These are phyloP conservation scores for Populus davidiana DNA, from an alignment of 345 rosid species.

Conservation along the genomic window DNA sequence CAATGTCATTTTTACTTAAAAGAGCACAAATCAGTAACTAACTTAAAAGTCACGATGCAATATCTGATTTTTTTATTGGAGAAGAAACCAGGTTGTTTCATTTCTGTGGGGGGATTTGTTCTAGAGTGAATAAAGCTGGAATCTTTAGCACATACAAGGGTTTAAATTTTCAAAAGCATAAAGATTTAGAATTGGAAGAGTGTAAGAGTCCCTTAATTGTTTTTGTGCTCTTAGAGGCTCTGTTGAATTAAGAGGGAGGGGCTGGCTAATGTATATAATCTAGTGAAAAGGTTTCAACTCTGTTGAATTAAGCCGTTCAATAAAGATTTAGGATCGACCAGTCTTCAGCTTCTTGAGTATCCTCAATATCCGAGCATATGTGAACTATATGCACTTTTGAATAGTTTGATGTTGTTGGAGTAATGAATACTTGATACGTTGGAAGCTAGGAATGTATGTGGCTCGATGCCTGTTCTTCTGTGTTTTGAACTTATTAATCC, in stretches of 20 bases:
- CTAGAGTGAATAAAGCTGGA: neutral
- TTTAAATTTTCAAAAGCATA: neutral
- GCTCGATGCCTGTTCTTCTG: neutral
- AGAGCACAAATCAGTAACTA: neutral
- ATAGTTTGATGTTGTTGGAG: neutral
- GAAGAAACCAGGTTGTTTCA: neutral
- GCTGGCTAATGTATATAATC: no score
- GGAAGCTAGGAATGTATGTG: neutral
- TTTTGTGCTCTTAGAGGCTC: neutral
- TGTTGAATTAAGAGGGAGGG: neutral
- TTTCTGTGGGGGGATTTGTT: neutral
- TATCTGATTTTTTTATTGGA: slow-evolving; percentile 10
- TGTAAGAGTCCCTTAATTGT: neutral
- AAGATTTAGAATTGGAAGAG: neutral
- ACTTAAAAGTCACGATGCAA: slow-evolving; percentile 19
- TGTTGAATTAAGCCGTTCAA: neutral
- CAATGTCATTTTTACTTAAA: neutral
- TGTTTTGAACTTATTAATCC: neutral
- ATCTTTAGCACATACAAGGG: neutral
- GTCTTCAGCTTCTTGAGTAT: neutral
- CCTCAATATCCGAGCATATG: neutral
- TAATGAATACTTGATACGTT: neutral
- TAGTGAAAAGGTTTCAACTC: no score
- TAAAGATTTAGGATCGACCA: neutral
- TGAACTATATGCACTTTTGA: neutral